Base-by-base conservation (phyloP, 23 red algal genomes). In the Gracilaria caudata region DNA sequence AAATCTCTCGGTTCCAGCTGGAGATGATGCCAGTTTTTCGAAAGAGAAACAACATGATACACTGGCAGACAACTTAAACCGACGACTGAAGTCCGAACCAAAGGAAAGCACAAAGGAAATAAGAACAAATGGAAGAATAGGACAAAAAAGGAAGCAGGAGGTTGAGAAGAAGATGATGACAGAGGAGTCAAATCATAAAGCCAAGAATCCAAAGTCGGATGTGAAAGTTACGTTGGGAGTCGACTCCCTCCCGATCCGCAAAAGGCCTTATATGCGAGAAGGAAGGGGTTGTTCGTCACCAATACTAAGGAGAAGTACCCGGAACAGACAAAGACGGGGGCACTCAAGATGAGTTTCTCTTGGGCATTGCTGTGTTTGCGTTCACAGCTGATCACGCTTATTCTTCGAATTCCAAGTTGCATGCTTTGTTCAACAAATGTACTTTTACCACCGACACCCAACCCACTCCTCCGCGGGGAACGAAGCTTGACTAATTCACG, bases 311-410 rank as follows among this genome's bases (percentile, higher is more conserved):
- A 71, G 65, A 71, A 71, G 65, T 41, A 71, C 65, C 8, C 9
- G 65, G 19, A 71, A 71, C 14, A 71, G 37, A 71, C 65, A 39
- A 41, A 60, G 57, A 60, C 14, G 28, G 4, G 57, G 57, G 9
- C 9, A 60, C 23, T 60, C 57, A 28, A 60, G 57, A 28, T 60
- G 57, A 60, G 28, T 4, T 2, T 60, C 14, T 53, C 49, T 17
- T 28, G 57, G 4, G 7, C 25, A 8, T 29, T 29, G 3, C 23
- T 60, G 9, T 28, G 23, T 28, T 13, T 60, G 57, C 37, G 65
- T 71, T 71, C 33, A 41, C 65, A 71, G 20, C 65, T 71, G 65
- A 71, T 71, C 37, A 71, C 65, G 65, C 65, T 71, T 71, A 71
- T 71, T 71, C 65, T 71, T 71, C 65, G 6, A 39, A 36, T 13